Evolutionary conservation across 768 basidiomycete species (phyloP).

Genomic region (Pulveroboletus ravenelii): DNA sequence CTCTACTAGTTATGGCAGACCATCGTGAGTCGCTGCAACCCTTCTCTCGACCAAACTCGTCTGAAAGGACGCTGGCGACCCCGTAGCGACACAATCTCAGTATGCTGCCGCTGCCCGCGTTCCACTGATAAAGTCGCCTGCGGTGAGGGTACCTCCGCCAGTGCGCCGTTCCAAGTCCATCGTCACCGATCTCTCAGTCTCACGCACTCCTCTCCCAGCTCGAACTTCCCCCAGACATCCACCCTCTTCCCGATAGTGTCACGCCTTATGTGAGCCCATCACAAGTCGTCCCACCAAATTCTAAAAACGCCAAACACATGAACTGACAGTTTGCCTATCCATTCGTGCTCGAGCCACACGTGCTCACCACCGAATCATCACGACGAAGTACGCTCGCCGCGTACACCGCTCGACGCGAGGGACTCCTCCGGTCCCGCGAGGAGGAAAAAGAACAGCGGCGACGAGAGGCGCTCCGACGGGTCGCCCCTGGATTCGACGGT

Average conservation of each 20-base stretch:
- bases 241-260: slow-evolving; percentile 89
- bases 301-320: not conserved
- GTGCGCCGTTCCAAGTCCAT: slow-evolving; percentile 37
- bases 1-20: slow-evolving; percentile 13
- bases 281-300: not conserved
- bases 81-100: slow-evolving; percentile 46
- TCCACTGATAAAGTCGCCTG: slow-evolving; percentile 90
- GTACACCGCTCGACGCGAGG: slow-evolving; percentile 62
- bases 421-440: slow-evolving; percentile 63
- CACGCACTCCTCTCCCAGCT: slow-evolving; percentile 47
- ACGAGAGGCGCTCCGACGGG: slow-evolving; percentile 62
- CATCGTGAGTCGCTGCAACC: slow-evolving; percentile 15
- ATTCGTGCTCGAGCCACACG: slow-evolving; percentile 86
- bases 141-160: slow-evolving; percentile 77
- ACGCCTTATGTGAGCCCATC: slow-evolving; percentile 68
- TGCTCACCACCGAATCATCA: slow-evolving; percentile 70
- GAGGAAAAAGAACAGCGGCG: slow-evolving; percentile 69
- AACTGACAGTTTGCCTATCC: slow-evolving; percentile 85
- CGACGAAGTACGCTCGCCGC: slow-evolving; percentile 63
- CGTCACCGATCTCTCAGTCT: not conserved
- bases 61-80: not conserved
- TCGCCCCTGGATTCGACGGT: slow-evolving; percentile 85
- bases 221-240: slow-evolving; percentile 83
- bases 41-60: not conserved
- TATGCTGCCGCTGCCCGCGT: slow-evolving; percentile 73